A percentile compares a stretch with the other conserved stretches of the same genome.
phyloP scores from a whole-genome alignment of 2,329 filamentous ascomycete genomes.

The Claviceps capensis region DNA sequence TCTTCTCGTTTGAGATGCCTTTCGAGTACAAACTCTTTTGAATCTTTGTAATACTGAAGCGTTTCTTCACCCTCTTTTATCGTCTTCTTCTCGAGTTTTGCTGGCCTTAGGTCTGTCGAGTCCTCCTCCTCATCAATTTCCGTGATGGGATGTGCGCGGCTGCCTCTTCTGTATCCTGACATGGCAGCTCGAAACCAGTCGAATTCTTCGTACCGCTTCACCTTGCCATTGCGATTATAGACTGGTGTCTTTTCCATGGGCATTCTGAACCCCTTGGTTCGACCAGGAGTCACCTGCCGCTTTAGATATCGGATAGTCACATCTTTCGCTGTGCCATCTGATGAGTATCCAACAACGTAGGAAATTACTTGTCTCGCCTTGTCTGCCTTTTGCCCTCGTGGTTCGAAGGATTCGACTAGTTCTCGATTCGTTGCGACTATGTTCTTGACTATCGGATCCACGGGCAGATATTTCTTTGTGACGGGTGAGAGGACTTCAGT shows the following conservation, averaged over 20 bases:
- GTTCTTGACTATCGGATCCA: constrained; percentile 61
- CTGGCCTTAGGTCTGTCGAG: constrained; percentile 57
- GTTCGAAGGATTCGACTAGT: constrained; percentile 62
- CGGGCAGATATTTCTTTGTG: constrained; percentile 63
- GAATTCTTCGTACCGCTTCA: constrained; percentile 61
- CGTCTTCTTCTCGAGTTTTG: constrained; percentile 58
- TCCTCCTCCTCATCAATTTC: constrained; percentile 71
- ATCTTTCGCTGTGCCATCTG: constrained; percentile 84
- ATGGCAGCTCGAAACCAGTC: constrained; percentile 85
- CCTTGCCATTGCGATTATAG: constrained; percentile 62
- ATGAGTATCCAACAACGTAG: constrained; percentile 72
- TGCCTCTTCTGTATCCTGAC: constrained; percentile 50
- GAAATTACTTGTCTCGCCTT: constrained; percentile 80
- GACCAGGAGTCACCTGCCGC: constrained; percentile 67
- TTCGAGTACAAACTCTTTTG: constrained; percentile 70
- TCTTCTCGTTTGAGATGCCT: constrained; percentile 86
- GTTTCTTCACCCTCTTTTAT: constrained; percentile 66
- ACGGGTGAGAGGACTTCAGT: constrained; percentile 75
- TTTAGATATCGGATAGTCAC: constrained; percentile 86
- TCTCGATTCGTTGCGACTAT: constrained; percentile 60
- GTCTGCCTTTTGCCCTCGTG: constrained; percentile 70
- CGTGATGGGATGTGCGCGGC: constrained; percentile 40
- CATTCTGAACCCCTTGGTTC: constrained; percentile 75
- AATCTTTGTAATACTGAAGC: constrained; percentile 77
- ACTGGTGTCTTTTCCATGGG: constrained; percentile 68